phyloP scores from a whole-genome alignment of 768 basidiomycete species.

The Naganishia vaughanmartiniae region DNA sequence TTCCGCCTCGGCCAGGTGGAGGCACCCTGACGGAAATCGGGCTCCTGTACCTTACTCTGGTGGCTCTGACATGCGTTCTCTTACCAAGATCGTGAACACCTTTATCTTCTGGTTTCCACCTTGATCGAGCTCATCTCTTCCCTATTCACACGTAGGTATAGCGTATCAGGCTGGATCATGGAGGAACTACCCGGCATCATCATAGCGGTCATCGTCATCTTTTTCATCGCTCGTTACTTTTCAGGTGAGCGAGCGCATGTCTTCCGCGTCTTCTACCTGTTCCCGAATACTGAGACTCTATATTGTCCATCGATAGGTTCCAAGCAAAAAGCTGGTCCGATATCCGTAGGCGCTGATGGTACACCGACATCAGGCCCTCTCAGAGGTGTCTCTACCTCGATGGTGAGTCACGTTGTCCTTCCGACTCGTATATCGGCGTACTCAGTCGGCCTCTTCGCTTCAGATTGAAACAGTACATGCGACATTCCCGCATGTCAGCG shows the following conservation, averaged over 20 bases:
- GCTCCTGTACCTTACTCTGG: too few species aligned
- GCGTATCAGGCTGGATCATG: conserved; percentile 5
- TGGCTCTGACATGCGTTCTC: too few species aligned
- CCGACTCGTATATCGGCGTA: not conserved
- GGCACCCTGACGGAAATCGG: too few species aligned
- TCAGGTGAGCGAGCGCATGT: conserved; percentile 18
- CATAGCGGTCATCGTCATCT: conserved; percentile 31
- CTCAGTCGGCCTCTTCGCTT: not conserved
- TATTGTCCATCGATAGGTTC: not conserved
- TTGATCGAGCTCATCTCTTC: not conserved
- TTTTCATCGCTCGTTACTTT: conserved; percentile 29
- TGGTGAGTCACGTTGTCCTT: not conserved
- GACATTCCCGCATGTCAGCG: conserved; percentile 46
- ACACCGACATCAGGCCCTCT: conserved; percentile 30
- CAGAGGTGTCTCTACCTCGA: conserved; percentile 19
- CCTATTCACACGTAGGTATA: not conserved
- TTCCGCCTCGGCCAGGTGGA: too few species aligned
- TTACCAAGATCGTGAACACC: not conserved
- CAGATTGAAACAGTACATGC: conserved; percentile 47
- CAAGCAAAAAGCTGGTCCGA: conserved; percentile 8
- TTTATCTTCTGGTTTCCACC: not conserved
- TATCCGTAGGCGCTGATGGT: conserved; percentile 18
- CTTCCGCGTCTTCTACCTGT: not conserved
- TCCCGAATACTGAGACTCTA: not conserved
- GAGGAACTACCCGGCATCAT: conserved; percentile 33